These are phyloP conservation scores for Schwanniomyces vanrijiae DNA, from an alignment of 805 yeast species.

Conservation along the genomic window DNA sequence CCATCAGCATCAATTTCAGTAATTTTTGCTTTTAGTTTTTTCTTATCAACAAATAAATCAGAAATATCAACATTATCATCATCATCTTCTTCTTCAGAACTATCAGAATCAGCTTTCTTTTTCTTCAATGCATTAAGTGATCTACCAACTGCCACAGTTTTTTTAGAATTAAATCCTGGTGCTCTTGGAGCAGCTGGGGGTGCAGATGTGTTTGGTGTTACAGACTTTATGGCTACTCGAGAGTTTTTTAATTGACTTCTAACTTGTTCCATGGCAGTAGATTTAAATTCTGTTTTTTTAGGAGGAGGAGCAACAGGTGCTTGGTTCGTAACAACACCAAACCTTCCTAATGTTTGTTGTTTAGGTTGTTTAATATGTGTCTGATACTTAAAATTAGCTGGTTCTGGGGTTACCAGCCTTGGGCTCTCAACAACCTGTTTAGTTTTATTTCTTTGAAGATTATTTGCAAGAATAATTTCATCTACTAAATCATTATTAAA, in stretches of 20 bases:
- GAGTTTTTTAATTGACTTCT: slow-evolving; percentile 28
- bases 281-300: slow-evolving; percentile 25
- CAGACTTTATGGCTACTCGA: slow-evolving; percentile 22
- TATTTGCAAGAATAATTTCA: slow-evolving; percentile 27
- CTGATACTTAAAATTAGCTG: slow-evolving; percentile 22
- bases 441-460: slow-evolving; percentile 9
- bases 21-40: slow-evolving; percentile 33
- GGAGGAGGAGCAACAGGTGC: slow-evolving; percentile 40
- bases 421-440: slow-evolving; percentile 1
- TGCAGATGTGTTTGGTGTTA: slow-evolving; percentile 12
- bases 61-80: slow-evolving; percentile 32
- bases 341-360: slow-evolving; percentile 35
- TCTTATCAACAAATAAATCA: slow-evolving; percentile 39
- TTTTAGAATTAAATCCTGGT: slow-evolving; percentile 50
- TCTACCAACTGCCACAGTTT: slow-evolving; percentile 29
- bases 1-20: slow-evolving; percentile 47
- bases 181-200: slow-evolving; percentile 52
- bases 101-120: slow-evolving; percentile 29
- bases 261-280: slow-evolving; percentile 33
- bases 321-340: slow-evolving; percentile 30
- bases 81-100: slow-evolving; percentile 33
- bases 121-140: slow-evolving; percentile 36
- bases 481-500: slow-evolving; percentile 58
- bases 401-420: slow-evolving; percentile 8
- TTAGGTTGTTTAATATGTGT: slow-evolving; percentile 21